Evolutionary conservation across 2,329 filamentous ascomycete species (phyloP), one percentile per base, ranked within the genome.

Genomic region (Lecanicillium sp.): DNA sequence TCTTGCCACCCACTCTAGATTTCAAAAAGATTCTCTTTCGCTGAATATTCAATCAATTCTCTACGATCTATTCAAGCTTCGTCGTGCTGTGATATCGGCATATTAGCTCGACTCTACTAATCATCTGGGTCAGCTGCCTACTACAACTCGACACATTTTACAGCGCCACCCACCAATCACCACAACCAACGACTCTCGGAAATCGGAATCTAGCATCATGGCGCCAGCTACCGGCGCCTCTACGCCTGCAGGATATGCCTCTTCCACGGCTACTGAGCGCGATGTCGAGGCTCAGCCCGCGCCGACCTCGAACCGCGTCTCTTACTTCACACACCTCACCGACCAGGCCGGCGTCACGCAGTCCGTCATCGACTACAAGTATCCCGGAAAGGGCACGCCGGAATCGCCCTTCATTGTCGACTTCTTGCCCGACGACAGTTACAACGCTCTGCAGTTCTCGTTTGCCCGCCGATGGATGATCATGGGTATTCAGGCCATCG

Each of bases 391-490:
- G 11, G 86, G 86, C 51, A 89, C 84, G 2, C 61, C 71, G 8
- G 78, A 84, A 36, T 78, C 83, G 33, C 86, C 86, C 1, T 89
- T 78, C 54, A 65, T 81, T 26, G 83, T 89, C 54, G 77, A 79
- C 48, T 90, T 83, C 67, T 74, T 87, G 19, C 74, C 78, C 15
- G 64, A 79, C 44, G 86, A 90, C 60, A 74, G 77, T 9, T 76
- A 79, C 54, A 85, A 89, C 62, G 83, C 85, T 1, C 76, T 84
- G 72, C 68, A 70, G 41, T 86, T 81, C 56, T 65, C 73, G 9
- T 51, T 58, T 2, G 48, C 58, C 23, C 77, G 75, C 63, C 87
- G 87, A 67, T 89, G 85, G 84, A 60, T 62, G 24, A 78, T 84
- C 53, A 84, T 82, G 2, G 59, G 77, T 44, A 61, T 84, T 33